These are phyloP conservation scores for Neoarthrinium moseri DNA, from an alignment of 2,329 filamentous ascomycete genomes.

Conservation along the genomic window DNA sequence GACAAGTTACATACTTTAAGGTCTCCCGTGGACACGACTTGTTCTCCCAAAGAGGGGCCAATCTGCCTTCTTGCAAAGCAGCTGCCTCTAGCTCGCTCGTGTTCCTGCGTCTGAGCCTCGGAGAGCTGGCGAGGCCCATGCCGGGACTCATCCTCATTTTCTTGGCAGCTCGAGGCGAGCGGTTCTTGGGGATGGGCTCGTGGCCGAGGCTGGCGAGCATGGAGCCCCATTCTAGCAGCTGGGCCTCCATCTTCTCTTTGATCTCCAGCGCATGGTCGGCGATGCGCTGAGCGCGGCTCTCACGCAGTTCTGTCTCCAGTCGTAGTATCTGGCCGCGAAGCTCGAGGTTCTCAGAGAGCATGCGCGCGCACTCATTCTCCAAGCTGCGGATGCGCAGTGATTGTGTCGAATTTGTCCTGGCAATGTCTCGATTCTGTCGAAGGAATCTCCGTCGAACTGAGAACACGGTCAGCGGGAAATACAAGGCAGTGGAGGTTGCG, in stretches of 20 bases:
- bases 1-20: slow-evolving; percentile 54
- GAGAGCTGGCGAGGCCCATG: slow-evolving; percentile 44
- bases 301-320: slow-evolving; percentile 65
- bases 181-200: slow-evolving; percentile 52
- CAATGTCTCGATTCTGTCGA: slow-evolving; percentile 81
- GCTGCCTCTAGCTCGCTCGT: slow-evolving; percentile 51
- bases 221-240: slow-evolving; percentile 67
- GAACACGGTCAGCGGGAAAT: no score
- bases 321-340: slow-evolving; percentile 69
- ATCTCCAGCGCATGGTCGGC: slow-evolving; percentile 68
- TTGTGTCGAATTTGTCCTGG: slow-evolving; percentile 74
- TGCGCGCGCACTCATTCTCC: slow-evolving; percentile 71
- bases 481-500: no score
- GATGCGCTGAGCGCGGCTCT: slow-evolving; percentile 56
- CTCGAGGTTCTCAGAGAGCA: slow-evolving; percentile 77
- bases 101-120: slow-evolving; percentile 56
- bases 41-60: slow-evolving; percentile 69
- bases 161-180: slow-evolving; percentile 39
- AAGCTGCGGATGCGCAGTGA: slow-evolving; percentile 74
- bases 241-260: slow-evolving; percentile 68
- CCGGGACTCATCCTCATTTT: slow-evolving; percentile 40
- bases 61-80: slow-evolving; percentile 50
- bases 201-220: slow-evolving; percentile 66
- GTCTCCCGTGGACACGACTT: slow-evolving; percentile 67
- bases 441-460: slow-evolving; percentile 78